Base-by-base conservation (phyloP, 768 basidiomycete species). In the Mycena venus region DNA sequence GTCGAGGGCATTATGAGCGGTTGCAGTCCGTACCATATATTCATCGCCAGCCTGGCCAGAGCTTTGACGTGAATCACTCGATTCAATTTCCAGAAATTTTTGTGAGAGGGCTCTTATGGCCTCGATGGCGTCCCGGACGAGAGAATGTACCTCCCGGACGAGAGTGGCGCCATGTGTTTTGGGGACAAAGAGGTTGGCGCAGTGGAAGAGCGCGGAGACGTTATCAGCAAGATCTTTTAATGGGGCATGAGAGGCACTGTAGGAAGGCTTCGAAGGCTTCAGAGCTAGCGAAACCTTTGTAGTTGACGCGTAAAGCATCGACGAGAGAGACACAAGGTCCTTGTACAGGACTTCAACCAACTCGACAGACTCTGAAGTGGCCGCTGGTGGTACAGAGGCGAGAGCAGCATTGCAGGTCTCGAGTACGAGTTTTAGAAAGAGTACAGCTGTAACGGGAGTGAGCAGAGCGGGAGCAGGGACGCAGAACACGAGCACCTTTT, bases 251-350 rank as follows among this genome's bases (percentile, higher is more conserved):
- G 91, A 84, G 1, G 92, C 89, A 3, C 85, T 78, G 77, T 90
- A 88, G 6, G 90, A 84, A 1, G 90, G 90, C 0, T 86, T 84
- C 4, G 89, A 81, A 7, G 92, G 91, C 51, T 92, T 93, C 62
- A 93, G 85, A 1, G 89, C 85, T 38, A 95, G 87, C 5, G 93
- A 85, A 29, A 93, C 80, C 78, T 92, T 94, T 23, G 92, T 94
- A 6, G 88, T 83, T 34, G 88, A 82, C 25, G 84, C 81, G 80
- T 92, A 85, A n/a, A 94, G 78, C 74, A 93, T 85, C 6, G 90
- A 84, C 55, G 94, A 85, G 40, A 94, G 82, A 2, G 91, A 88
- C 25, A 90, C 70, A 21, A 92, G 81, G 78, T 95, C 94, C 38
- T 86, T 85, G 75, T 85, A 88, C 56, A 94, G 75, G 68, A 87